These are phyloP conservation scores for Mimosa bimucronata DNA, from an alignment of 306 rosid genomes.

Conservation along the genomic window DNA sequence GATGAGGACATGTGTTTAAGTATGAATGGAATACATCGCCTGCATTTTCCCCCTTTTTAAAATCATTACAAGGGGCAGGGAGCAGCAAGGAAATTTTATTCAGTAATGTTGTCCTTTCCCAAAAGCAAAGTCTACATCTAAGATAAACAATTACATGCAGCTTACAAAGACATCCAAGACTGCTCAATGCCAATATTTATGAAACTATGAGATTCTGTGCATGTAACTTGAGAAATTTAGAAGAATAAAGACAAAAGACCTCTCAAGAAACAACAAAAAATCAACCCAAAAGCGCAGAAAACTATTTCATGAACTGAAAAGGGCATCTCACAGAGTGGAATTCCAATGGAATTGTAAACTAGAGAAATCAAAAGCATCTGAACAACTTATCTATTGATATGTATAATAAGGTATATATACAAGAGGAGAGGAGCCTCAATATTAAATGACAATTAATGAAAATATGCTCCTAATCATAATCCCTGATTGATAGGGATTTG, in stretches of 20 bases:
- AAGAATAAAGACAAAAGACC: not conserved
- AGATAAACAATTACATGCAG: not conserved
- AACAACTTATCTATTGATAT: too few species aligned
- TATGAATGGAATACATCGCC: conserved; percentile 62
- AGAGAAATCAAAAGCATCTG: too few species aligned
- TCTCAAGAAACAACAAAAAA: not conserved
- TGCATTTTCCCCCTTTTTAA: conserved; percentile 59
- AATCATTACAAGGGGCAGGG: not conserved
- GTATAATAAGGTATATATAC: too few species aligned
- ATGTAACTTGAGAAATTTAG: conserved; percentile 18
- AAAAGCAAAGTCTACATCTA: not conserved
- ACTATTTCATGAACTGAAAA: conserved; percentile 6
- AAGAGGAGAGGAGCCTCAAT: too few species aligned
- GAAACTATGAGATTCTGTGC: not conserved
- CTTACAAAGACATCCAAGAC: conserved; percentile 11
- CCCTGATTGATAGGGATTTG: too few species aligned
- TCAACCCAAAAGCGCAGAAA: not conserved
- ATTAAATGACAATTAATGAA: too few species aligned
- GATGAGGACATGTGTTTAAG: conserved; percentile 89
- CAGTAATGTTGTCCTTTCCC: conserved; percentile 1
- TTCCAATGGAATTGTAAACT: conserved; percentile 20
- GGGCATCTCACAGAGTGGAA: conserved; percentile 7
- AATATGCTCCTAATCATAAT: too few species aligned
- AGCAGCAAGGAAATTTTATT: conserved; percentile 21
- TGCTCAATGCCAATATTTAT: not conserved